phyloP scores from a whole-genome alignment of 2,329 filamentous ascomycete genomes.

The Knufia fluminis region DNA sequence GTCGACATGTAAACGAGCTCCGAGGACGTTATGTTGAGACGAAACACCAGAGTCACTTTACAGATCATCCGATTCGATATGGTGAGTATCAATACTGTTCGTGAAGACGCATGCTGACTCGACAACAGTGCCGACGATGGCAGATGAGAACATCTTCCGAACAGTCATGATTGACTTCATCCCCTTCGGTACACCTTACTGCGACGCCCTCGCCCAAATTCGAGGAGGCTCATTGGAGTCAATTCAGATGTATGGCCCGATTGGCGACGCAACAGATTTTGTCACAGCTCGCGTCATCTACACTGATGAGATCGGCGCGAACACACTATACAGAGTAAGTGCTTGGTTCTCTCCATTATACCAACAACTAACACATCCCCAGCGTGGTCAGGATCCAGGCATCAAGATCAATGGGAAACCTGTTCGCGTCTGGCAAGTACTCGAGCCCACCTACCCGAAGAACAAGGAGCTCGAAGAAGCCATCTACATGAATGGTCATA shows the following conservation, averaged over 20 bases:
- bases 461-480: constrained; percentile 14
- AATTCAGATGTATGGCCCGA: constrained; percentile 17
- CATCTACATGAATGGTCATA: constrained; percentile 13
- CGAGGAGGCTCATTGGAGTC: constrained; percentile 19
- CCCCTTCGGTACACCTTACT: constrained; percentile 13
- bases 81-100: not conserved
- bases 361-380: not conserved
- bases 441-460: constrained; percentile 21
- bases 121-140: constrained; percentile 17
- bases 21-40: not conserved
- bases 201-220: constrained; percentile 16
- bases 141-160: constrained; percentile 17
- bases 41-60: constrained; percentile 1
- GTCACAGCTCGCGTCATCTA: constrained; percentile 22
- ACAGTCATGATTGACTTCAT: constrained; percentile 23
- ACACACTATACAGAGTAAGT: constrained; percentile 12
- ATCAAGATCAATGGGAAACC: constrained; percentile 15
- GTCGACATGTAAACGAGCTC: not conserved
- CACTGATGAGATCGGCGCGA: constrained; percentile 15
- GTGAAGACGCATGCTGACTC: not conserved
- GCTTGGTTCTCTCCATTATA: not conserved
- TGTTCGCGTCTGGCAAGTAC: constrained; percentile 19
- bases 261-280: constrained; percentile 15
- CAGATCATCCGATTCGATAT: constrained; percentile 7
- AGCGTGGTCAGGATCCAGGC: constrained; percentile 13